Percentiles rank a stretch among this genome's conserved stretches.
These are phyloP conservation scores for Priceomyces carsonii DNA, from an alignment of 805 yeast genomes.

Conservation along the genomic window DNA sequence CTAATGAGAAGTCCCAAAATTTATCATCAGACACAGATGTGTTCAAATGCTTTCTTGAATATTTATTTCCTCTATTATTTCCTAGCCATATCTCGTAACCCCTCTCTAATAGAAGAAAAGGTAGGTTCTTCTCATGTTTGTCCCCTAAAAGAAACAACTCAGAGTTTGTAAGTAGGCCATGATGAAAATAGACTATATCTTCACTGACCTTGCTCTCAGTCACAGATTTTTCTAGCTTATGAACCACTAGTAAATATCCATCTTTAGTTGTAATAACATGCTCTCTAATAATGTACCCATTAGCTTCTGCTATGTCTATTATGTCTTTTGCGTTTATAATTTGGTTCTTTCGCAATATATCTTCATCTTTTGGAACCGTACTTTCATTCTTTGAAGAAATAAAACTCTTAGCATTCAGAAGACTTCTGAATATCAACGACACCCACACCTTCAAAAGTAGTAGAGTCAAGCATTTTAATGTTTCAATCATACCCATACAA, in stretches of 20 bases:
- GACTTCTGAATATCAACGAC: neutral
- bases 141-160: constrained; percentile 38
- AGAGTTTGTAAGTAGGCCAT: constrained; percentile 31
- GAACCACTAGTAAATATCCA: constrained; percentile 27
- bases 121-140: constrained; percentile 21
- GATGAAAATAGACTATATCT: constrained; percentile 31
- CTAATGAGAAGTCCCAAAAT: constrained; percentile 34
- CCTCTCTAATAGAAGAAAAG: constrained; percentile 19
- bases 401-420: neutral
- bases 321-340: constrained; percentile 20
- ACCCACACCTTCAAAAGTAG: neutral
- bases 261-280: constrained; percentile 31
- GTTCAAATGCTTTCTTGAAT: constrained; percentile 30
- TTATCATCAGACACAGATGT: constrained; percentile 20
- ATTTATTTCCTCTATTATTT: constrained; percentile 28
- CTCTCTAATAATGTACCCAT: constrained; percentile 27
- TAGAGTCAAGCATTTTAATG: neutral
- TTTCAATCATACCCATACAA: neutral
- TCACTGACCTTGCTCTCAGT: neutral
- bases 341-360: neutral
- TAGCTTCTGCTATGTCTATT: constrained; percentile 20
- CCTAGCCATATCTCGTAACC: constrained; percentile 29
- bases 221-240: constrained; percentile 21
- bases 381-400: neutral
- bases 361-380: neutral